Evolutionary conservation across 495 filamentous ascomycete species (phyloP), one percentile per base, ranked within the genome.

Genomic region (Neurospora discreta): DNA sequence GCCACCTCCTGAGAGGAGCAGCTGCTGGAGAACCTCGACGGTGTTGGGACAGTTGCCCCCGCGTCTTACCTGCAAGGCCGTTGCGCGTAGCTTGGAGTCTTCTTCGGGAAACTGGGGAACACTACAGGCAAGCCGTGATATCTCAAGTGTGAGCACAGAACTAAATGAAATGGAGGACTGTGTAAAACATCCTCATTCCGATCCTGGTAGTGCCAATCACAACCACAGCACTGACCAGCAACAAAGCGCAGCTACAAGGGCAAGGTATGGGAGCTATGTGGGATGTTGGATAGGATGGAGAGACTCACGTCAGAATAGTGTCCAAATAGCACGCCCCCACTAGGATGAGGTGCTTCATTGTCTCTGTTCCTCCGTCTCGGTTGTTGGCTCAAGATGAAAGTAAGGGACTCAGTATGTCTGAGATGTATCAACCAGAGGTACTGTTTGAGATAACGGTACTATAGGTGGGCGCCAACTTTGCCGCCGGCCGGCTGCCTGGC

Each of bases 21-120:
- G 80, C 77, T 92, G 89, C 69, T 87, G 84, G 30, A 93, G 81
- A 4, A 93, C 90, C 74, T 92, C 87, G 60, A 91, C 84, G 5
- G 87, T 88, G 73, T 93, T 92, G 40, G 89, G 87, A 72, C 88
- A 90, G 78, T 93, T 93, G 16, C 90, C 90, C 41, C 91, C 91
- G 3, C 90, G 86, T 33, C 90, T 87, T n/a, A 84, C 85, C 60
- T 82, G 79, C 67, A 90, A 74, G 20, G 72, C 82, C 5, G 87
- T 85, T 26, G 90, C 90, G 70, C 91, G 89, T 39, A 91, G 83
- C 81, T 92, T 93, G 65, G 88, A 84, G 83, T 93, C 91, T 79
- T 92, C 90, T 18, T 74, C 79, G 20, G 91, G 91, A 75, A 88
- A 93, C 75, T 88, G 77, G 40, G 88, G 85, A 39, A 91, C 87